These are phyloP conservation scores for Boletellus deceptivus DNA, from an alignment of 1,284 basidiomycete genomes.

Conservation along the genomic window DNA sequence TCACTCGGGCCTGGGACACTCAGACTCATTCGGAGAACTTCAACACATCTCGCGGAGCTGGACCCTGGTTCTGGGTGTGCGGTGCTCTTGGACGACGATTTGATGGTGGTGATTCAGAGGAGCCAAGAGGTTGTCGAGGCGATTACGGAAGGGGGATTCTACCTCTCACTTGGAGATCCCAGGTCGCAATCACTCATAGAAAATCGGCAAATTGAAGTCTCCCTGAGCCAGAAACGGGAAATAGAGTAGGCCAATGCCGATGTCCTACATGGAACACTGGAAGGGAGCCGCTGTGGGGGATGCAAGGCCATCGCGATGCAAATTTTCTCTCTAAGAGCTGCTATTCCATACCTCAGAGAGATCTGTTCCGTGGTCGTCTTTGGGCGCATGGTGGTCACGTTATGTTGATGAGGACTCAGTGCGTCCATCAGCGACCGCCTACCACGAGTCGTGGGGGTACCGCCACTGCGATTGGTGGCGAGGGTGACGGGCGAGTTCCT, in stretches of 20 bases:
- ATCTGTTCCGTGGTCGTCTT: background rate
- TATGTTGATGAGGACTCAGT: constrained; percentile 14
- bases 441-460: background rate
- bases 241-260: constrained; percentile 14
- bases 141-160: too few species aligned
- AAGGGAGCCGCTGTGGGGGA: constrained; percentile 16
- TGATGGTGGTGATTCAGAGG: too few species aligned
- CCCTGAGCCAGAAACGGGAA: background rate
- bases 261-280: constrained; percentile 11
- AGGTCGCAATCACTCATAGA: background rate
- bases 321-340: constrained; percentile 8
- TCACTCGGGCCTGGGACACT: constrained; percentile 16
- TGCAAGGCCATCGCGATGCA: constrained; percentile 18
- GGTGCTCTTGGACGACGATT: too few species aligned
- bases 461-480: constrained; percentile 9
- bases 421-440: background rate
- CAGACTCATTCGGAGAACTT: constrained; percentile 14
- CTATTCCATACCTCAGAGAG: constrained; percentile 13
- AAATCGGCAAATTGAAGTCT: background rate
- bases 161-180: too few species aligned
- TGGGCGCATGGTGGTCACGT: constrained; percentile 7
- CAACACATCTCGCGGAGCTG: constrained; percentile 4
- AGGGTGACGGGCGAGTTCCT: constrained; percentile 14
- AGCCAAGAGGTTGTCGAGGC: too few species aligned
- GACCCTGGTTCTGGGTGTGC: constrained; percentile 10